A percentile compares a stretch with the other conserved stretches of the same genome.
phyloP scores from a whole-genome alignment of 2,329 filamentous ascomycete genomes.

The Aspergillus alliaceus region DNA sequence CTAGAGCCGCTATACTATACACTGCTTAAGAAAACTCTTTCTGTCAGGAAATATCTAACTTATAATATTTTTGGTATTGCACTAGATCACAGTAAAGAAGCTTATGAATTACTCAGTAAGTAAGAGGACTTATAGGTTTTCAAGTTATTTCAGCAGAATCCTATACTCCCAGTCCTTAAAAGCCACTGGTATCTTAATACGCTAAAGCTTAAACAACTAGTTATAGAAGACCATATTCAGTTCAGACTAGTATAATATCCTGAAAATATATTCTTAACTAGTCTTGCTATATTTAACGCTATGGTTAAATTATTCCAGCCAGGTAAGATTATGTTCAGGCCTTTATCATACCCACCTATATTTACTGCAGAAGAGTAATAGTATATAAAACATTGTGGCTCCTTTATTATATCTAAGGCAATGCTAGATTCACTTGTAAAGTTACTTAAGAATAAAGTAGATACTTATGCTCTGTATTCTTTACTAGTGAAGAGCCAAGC shows the following conservation, averaged over 20 bases:
- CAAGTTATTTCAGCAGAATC: not conserved
- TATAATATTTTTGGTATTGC: not conserved
- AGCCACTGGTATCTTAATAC: not conserved
- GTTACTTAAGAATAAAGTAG: too few species aligned
- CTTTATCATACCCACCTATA: not conserved
- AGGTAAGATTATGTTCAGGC: not conserved
- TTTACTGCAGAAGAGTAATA: not conserved
- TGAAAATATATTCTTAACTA: not conserved
- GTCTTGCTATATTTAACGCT: not conserved
- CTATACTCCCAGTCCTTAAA: not conserved
- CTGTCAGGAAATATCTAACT: not conserved
- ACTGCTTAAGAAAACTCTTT: not conserved
- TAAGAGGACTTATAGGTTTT: not conserved
- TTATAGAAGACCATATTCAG: not conserved
- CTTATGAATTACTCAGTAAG: not conserved
- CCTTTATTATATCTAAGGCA: not conserved
- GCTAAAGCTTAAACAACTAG: not conserved
- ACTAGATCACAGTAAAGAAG: not conserved
- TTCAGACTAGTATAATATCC: not conserved
- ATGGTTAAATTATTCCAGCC: not conserved
- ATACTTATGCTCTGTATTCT: too few species aligned
- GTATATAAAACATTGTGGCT: not conserved
- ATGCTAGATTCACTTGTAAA: not conserved
- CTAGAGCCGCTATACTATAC: not conserved
- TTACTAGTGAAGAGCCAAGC: too few species aligned